Base-by-base conservation (phyloP, 2,329 filamentous ascomycete species). In the Didymella pomorum region DNA sequence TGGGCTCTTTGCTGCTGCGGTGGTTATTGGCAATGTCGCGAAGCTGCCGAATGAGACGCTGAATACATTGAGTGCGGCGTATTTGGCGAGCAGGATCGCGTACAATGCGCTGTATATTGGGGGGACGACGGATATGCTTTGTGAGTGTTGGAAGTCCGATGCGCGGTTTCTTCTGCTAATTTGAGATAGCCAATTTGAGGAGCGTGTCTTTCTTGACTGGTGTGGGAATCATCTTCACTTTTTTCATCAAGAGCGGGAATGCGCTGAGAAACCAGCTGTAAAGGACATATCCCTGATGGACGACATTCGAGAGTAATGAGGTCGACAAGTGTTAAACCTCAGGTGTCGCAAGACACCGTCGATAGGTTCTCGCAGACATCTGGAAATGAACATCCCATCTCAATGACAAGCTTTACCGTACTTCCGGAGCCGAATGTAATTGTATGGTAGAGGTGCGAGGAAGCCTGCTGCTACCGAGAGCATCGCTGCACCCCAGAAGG, bases 401-500 rank as follows among this genome's bases (percentile, higher is more conserved):
- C 59, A 82, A 63, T 83, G 81, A 46, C 81, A 83, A 1, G 78
- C 73, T 60, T 79, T 83, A 14, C 83, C 82, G 62, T 79, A 83
- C 59, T 76, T 83, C 39, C 78, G 71, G 28, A 86, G 66, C 4
- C 83, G 74, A 10, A 78, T 52, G 61, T 84, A 85, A 64, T 85
- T 85, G 57, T 84, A 86, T 0, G 83, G 83, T 51, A 86, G 68
- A 9, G 83, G 83, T 0, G 81, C 76, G 14, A 84, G 51, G 58
- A 81, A 83, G 0, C 81, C 81, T 8, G 80, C 80, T 0, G 64
- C 70, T 49, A 82, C 76, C 0, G 80, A 79, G 31, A 82, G 43
- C 42, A 73, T 51, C 31, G 84, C 84, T 2, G 84, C 83, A 0
- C 70, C 58, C 84, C 84, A 87, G 55, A 86, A 86, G 1, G 69